Conservation (phyloP, 2,329 filamentous ascomycete genomes). For the Oidium heveae region DNA sequence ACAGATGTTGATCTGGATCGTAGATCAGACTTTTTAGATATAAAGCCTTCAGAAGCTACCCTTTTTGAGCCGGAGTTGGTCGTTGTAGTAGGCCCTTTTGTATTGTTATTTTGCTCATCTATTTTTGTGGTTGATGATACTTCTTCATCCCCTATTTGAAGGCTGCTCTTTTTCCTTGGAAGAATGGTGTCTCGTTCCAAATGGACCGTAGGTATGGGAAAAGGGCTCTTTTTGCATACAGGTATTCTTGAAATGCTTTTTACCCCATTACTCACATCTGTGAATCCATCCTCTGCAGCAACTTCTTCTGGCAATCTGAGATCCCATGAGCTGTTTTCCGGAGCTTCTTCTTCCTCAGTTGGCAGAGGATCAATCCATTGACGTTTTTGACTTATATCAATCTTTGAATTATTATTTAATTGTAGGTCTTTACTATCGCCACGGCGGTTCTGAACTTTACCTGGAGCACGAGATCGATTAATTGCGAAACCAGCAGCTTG, state of each 20-base stretch:
- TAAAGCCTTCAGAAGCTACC: conserved; percentile 21
- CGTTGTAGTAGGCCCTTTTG: conserved; percentile 13
- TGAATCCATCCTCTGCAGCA: conserved; percentile 25
- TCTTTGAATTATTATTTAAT: conserved; percentile 10
- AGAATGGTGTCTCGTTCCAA: conserved; percentile 50
- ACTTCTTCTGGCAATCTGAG: conserved; percentile 45
- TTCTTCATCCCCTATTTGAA: conserved; percentile 28
- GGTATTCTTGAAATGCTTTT: conserved; percentile 64
- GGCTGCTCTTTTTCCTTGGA: conserved; percentile 31
- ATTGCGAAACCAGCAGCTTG: conserved; percentile 50
- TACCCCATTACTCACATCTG: conserved; percentile 23
- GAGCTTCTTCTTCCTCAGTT: conserved; percentile 16
- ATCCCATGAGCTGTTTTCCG: conserved; percentile 35
- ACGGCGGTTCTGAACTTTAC: conserved; percentile 20
- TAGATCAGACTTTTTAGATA: conserved; percentile 21
- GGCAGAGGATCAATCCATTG: conserved; percentile 15
- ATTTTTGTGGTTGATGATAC: conserved; percentile 32
- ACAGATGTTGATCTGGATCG: conserved; percentile 9
- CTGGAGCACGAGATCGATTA: conserved; percentile 26
- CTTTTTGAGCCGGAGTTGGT: conserved; percentile 3
- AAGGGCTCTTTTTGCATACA: conserved; percentile 53
- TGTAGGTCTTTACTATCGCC: conserved; percentile 15
- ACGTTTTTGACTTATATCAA: conserved; percentile 17
- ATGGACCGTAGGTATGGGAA: conserved; percentile 45
- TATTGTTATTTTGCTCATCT: conserved; percentile 28